Conservation (phyloP, 495 filamentous ascomycete genomes). For the Astrothelium macrocarpum region DNA sequence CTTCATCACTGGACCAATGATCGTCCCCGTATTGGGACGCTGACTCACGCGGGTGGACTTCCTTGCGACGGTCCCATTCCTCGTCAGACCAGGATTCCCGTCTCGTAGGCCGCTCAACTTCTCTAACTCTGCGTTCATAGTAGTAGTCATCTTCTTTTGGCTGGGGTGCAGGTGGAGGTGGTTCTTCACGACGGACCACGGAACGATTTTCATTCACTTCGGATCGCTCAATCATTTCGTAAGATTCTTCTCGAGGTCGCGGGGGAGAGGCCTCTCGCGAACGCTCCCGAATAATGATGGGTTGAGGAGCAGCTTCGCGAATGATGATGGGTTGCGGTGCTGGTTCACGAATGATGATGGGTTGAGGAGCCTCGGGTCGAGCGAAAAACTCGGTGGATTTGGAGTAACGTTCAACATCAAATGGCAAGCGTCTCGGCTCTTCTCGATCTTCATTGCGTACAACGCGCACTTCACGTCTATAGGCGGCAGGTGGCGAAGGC, state of each 20-base stretch:
- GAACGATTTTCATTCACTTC: constrained; percentile 43
- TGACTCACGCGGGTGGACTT: constrained; percentile 50
- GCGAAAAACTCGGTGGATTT: constrained; percentile 60
- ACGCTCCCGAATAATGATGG: constrained; percentile 50
- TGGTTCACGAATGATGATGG: constrained; percentile 63
- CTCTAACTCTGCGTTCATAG: constrained; percentile 50
- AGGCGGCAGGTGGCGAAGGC: constrained; percentile 19
- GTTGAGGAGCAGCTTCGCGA: constrained; percentile 59
- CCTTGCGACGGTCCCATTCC: constrained; percentile 42
- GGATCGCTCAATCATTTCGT: constrained; percentile 58
- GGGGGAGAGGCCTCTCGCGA: constrained; percentile 10
- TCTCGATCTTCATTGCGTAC: constrained; percentile 27
- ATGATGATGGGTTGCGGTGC: constrained; percentile 60
- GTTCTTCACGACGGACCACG: constrained; percentile 32
- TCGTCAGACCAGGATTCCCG: constrained; percentile 38
- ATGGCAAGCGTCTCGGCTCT: constrained; percentile 17
- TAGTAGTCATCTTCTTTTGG: constrained; percentile 53
- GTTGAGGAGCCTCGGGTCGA: constrained; percentile 42
- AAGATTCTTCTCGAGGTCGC: constrained; percentile 33
- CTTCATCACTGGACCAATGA: constrained; percentile 49
- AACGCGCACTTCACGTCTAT: constrained; percentile 25
- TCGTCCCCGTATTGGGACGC: constrained; percentile 42
- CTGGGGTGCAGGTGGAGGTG: constrained; percentile 23
- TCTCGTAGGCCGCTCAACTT: constrained; percentile 31
- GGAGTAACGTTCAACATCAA: constrained; percentile 52